Evolutionary conservation across 2,329 filamentous ascomycete genomes (phyloP).

Genomic region (Chalara sp.): DNA sequence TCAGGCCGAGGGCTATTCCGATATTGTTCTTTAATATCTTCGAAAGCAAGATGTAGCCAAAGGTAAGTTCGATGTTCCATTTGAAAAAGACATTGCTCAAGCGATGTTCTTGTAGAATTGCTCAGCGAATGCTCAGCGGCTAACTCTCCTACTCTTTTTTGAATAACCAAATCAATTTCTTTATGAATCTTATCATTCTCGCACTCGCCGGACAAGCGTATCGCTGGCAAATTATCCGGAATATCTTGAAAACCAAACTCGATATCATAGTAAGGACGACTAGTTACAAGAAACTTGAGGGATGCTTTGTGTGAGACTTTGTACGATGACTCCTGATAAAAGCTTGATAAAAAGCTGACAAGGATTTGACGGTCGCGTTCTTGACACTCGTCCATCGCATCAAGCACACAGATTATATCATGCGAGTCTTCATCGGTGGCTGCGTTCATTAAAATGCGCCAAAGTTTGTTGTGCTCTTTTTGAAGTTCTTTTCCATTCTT

Average conservation of each 20-base stretch:
- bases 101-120: background rate
- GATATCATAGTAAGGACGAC: constrained; percentile 7
- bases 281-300: constrained; percentile 24
- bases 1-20: background rate
- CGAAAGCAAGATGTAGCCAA: constrained; percentile 8
- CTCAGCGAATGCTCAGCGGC: background rate
- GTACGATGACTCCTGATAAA: background rate
- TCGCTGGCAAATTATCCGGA: background rate
- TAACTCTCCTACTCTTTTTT: background rate
- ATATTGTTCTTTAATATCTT: constrained; percentile 1
- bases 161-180: constrained; percentile 8
- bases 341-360: background rate
- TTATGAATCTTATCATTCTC: constrained; percentile 5
- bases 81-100: constrained; percentile 1
- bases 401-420: constrained; percentile 29
- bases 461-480: constrained; percentile 21
- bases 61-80: constrained; percentile 9
- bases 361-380: background rate
- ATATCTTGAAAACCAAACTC: background rate
- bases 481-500: constrained; percentile 23
- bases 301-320: background rate
- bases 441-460: constrained; percentile 27
- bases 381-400: constrained; percentile 32
- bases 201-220: constrained; percentile 4
- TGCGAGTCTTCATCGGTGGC: constrained; percentile 22